Evolutionary conservation across 345 rosid genomes (phyloP), one percentile per base, ranked within the genome.

Genomic region (Eutrema yunnanense): DNA sequence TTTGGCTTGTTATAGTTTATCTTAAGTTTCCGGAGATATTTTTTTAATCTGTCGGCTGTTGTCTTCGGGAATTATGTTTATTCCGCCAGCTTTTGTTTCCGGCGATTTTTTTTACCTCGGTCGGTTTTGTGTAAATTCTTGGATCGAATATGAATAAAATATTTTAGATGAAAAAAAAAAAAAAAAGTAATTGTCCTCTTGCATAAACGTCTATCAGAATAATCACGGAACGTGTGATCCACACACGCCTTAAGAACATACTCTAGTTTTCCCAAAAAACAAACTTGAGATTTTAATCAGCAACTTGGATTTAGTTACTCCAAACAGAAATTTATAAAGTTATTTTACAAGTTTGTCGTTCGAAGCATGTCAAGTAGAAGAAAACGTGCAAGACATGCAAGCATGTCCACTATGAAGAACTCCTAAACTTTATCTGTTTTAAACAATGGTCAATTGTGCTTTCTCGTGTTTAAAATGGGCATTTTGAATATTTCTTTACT

Each of bases 141-240:
- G 22, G 22, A 19, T 19, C 22, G 22, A 19, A 19, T 19, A 19
- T 19, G 22, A 19, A 19, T 19, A 19, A 19, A 19, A 1, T 19
- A 0, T 19, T 19, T 19, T 19, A 19, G 22, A 19, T 19, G 22
- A 19, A 19, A 19, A 19, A 19, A 19, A 19, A 19, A 19, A 19
- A 19, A 19, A 16, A 16, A 16, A 16, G 16, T 16, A 16, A 36
- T 49, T 16, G 29, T 22, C 10, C 14, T 63, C 54, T 47, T 64
- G 9, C 55, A 47, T 64, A 32, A 3, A 30, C 40, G 37, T 30
- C 32, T 19, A 65, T 34, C 26, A 11, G 19, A 22, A 40, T 43
- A 46, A 9, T 47, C 9, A 69, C 14, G 40, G 59, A 58, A 58
- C 74, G 72, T 72, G 62, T 72, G 53, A 47, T 62, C 69, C 62